These are phyloP conservation scores for Iris pallida DNA, from an alignment of 116 monocot species.

Conservation along the genomic window DNA sequence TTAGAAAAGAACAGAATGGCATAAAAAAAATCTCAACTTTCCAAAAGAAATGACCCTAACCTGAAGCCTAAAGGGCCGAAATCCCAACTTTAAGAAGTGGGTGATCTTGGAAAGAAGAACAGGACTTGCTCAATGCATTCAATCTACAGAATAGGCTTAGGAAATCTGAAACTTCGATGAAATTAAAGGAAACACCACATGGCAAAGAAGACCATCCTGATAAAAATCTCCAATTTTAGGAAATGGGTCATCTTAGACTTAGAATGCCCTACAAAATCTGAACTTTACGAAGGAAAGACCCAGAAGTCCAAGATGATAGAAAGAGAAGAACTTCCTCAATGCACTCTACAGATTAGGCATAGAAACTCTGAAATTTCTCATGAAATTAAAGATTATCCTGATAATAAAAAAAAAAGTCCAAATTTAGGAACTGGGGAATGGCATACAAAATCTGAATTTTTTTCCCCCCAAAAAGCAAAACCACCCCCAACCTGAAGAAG, in stretches of 20 bases:
- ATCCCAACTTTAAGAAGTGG: slow-evolving; percentile 1
- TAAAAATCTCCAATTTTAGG: too few relatives aligned
- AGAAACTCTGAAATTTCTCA: not conserved
- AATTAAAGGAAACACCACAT: not conserved
- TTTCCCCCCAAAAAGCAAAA: too few relatives aligned
- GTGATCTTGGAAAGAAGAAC: not conserved
- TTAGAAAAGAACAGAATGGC: too few relatives aligned
- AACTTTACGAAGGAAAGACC: too few relatives aligned
- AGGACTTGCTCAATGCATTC: not conserved
- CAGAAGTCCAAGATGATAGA: not conserved
- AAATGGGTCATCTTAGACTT: not conserved
- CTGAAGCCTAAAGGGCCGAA: not conserved
- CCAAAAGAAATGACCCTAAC: not conserved
- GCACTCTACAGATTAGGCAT: too few relatives aligned
- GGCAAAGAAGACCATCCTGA: not conserved
- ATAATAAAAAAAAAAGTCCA: too few relatives aligned
- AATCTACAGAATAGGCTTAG: too few relatives aligned
- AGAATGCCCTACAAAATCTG: not conserved
- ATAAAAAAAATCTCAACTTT: too few relatives aligned
- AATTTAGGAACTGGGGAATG: not conserved
- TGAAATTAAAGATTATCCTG: not conserved
- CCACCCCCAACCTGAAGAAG: too few relatives aligned
- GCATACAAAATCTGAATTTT: not conserved
- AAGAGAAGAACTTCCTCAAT: not conserved
- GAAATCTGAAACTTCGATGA: not conserved